Base-by-base conservation (phyloP, 768 basidiomycete species). In the Asterophora parasitica region DNA sequence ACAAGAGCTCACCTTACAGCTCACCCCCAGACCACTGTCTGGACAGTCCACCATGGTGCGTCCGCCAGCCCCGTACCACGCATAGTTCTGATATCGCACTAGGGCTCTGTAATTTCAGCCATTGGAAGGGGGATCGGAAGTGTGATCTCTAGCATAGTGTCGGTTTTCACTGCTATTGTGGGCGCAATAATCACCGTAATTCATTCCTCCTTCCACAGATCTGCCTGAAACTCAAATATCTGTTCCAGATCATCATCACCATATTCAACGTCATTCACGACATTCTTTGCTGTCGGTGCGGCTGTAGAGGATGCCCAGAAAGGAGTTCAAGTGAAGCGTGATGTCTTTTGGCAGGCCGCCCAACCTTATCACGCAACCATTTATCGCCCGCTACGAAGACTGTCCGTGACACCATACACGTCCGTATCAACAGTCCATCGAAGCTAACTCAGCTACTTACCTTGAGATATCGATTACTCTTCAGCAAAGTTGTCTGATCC, bases 81-180 rank as follows among this genome's bases (percentile, higher is more conserved):
- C 28, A n/a, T 19, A n/a, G 15, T 13, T 33, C 20, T 42, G 27
- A 42, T n/a, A 11, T 13, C 8, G 35, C 34, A 32, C 4, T 15
- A 81, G 81, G 81, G 80, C 41, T 70, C 78, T n/a, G 68, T 82
- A 43, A 63, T 83, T 60, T 82, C 81, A 57, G 76, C 82, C 32
- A 83, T 84, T 37, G 82, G 79, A 27, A 52, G 23, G 3, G 23
- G 23, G 23, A 23, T 23, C 23, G 6, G 3, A 3, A 23, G 6
- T 23, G 23, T 23, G 23, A 23, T 23, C 3, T 23, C 59, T 44
- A 81, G 77, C 16, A 81, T 83, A 45, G 79, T 79, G 12, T 55
- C 55, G 38, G 67, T 83, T 3, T 51, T 82, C 47, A 78, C 78
- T 72, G 65, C 79, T 26, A 81, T 85, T 49, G 68, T 83, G 42